Base-by-base conservation (phyloP, 176 grass and related monocot genomes). In the Cenchrus fungigraminus region DNA sequence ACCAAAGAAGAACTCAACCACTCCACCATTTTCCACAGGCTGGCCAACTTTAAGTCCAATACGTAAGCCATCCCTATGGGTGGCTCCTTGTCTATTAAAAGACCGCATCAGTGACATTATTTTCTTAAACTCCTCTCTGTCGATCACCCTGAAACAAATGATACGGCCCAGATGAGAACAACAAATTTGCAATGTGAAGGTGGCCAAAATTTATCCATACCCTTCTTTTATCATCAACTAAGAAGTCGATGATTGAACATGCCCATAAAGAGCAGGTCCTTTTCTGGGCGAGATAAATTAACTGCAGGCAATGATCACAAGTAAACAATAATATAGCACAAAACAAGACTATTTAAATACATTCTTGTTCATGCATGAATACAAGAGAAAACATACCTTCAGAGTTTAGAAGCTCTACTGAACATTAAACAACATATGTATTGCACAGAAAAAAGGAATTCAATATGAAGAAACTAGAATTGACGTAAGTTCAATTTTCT, bases 51-150 rank as follows among this genome's bases (percentile, higher is more conserved):
- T 98, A 76, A 95, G 91, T 87, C 93, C 90, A 47, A 88, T 53
- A n/a, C 96, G 93, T 51, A 92, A 87, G 49, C 93, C 93, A 90
- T 98, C 82, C 61, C 86, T 94, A 77, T 98, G 93, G 34, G 80
- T 70, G 74, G 87, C 86, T 60, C 96, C 97, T 94, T 98, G 97
- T 91, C 97, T 95, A 61, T 94, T 95, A 71, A 89, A 82, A 47
- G 91, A 90, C 56, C 96, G 91, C 97, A 98, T 94, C 78, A 98
- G 82, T 71, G 88, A 83, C 97, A 98, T 98, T 83, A 98, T 79
- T 93, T 95, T 94, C 92, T 95, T 98, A 83, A 98, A 98, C 87
- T 98, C 97, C 65, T 94, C 90, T 91, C 37, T 92, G 74, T 98
- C 93, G 84, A 95, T 98, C 82, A 92, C 89, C 81, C 97, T 98